Conservation (phyloP, 2,329 filamentous ascomycete species). For the Fusarium sp. region DNA sequence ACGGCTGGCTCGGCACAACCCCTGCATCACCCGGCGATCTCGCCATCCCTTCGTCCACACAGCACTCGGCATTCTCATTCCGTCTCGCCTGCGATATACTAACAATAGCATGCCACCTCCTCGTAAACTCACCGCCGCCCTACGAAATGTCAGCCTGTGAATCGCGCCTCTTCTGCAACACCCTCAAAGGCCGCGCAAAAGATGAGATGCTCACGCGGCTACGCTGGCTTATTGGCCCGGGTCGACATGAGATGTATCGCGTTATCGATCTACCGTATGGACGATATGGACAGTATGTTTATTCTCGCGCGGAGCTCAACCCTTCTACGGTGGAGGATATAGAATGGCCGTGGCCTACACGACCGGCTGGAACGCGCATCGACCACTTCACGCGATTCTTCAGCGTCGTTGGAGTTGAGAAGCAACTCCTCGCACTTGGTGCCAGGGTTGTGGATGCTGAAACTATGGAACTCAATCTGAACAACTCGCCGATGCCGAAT, state of each 20-base stretch:
- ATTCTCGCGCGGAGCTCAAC: constrained; percentile 34
- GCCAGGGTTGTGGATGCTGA: constrained; percentile 38
- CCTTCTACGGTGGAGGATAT: constrained; percentile 29
- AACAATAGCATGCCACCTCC: constrained; percentile 35
- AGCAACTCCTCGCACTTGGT: constrained; percentile 40
- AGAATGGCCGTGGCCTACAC: constrained; percentile 33
- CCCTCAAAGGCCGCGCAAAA: constrained; percentile 23
- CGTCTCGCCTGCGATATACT: constrained; percentile 35
- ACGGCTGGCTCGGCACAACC: constrained; percentile 38
- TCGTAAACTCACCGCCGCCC: constrained; percentile 21
- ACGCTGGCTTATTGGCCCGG: constrained; percentile 40
- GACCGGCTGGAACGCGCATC: constrained; percentile 9
- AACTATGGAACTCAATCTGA: constrained; percentile 39
- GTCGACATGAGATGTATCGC: constrained; percentile 35
- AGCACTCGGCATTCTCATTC: constrained; percentile 34
- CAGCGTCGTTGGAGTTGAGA: constrained; percentile 41
- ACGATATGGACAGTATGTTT: constrained; percentile 39
- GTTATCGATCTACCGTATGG: constrained; percentile 43
- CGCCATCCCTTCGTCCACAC: neutral
- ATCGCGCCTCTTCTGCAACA: constrained; percentile 34
- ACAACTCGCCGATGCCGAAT: constrained; percentile 9
- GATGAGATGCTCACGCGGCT: constrained; percentile 41
- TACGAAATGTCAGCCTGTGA: constrained; percentile 7
- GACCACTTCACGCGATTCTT: constrained; percentile 28
- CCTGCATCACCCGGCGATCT: constrained; percentile 19